Evolutionary conservation across 164 flowering plant species (phyloP), one percentile per base, ranked within the genome.

Genomic region (Vitis cinerea): DNA sequence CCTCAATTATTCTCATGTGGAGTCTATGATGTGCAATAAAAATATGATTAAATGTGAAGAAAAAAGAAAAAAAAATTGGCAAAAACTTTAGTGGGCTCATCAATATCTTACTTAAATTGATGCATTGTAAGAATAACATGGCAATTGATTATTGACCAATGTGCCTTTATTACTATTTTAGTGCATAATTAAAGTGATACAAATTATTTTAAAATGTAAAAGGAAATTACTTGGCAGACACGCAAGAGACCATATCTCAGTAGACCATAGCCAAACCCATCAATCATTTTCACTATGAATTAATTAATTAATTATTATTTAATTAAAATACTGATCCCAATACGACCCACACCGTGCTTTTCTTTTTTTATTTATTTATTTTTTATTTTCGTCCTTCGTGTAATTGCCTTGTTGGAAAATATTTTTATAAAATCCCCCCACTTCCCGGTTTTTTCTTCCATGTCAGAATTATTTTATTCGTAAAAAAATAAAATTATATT

Each of bases 301-400:
- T 65, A 68, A 75, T 59, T 44, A 77, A 71, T 53, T 17, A 52
- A 14, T 9, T 37, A 67, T 13, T 49, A 9, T 10, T 29, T 44
- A 66, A 61, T 31, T 77, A 65, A 72, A 76, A 49, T 65, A 75
- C 76, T 68, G 71, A 79, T 79, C 84, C 80, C 82, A 69, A 76
- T 64, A 63, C 11, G 27, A 44, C 62, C 57, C 68, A 55, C 72
- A 59, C 65, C 64, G 37, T 64, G 31, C 53, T 66, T 74, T 65
- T 73, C 8, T 65, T 12, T 61, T 61, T 50, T 49, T 70, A 58
- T 64, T 63, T 1, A 19, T n/a, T 57, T 63, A 37, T 37, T 67
- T 54, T 49, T 71, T 31, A 31, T 4, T 31, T 31, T 31, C 7
- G 44, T 31, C 6, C 4, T 31, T 31, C 7, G 44, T 31, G 4